Evolutionary conservation across 306 rosid species (phyloP), one percentile per base, ranked within the genome.

Genomic region (Lathyrus aphaca): DNA sequence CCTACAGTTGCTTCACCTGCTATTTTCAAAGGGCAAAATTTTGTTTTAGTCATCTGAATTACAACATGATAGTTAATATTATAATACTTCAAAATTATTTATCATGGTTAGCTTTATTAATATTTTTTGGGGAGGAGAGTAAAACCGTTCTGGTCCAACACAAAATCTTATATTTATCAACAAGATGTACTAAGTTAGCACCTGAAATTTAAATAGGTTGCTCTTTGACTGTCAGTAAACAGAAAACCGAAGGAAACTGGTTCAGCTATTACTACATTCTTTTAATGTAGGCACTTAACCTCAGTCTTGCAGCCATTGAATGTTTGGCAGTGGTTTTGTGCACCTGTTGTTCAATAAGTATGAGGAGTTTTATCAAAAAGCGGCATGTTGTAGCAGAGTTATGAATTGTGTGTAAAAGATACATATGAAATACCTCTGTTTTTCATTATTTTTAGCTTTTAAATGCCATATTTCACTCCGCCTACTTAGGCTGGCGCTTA

Each of bases 171-270:
- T 72, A 66, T 53, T 65, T 65, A 42, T 76, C 25, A 57, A 59
- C 32, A 53, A 21, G 16, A 65, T 65, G 61, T 61, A 76, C 38
- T 3, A 42, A 60, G 57, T 27, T 71, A 23, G 54, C 15, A 35
- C 39, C 25, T 25, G 68, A 40, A 16, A 14, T 51, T 44, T 39
- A 35, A 37, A 29, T 55, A 55, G 72, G 42, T 16, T 63, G 68
- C 30, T 42, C 67, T 66, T 23, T 80, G 48, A 27, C 65, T 56
- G 44, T 61, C 49, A 35, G 30, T 74, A 35, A 72, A 70, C 81
- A 21, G 58, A 63, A 75, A 54, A 49, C 19, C 16, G 4, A 39
- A 38, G 68, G 25, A 25, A 10, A 53, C 10, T 16, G 40, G 19
- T 18, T 66, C 68, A 12, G 16, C 15, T 61, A 49, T 77, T 58